Evolutionary conservation across 176 grass and related monocot species (phyloP), one percentile per base, ranked within the genome.

Genomic region (Themeda triandra): DNA sequence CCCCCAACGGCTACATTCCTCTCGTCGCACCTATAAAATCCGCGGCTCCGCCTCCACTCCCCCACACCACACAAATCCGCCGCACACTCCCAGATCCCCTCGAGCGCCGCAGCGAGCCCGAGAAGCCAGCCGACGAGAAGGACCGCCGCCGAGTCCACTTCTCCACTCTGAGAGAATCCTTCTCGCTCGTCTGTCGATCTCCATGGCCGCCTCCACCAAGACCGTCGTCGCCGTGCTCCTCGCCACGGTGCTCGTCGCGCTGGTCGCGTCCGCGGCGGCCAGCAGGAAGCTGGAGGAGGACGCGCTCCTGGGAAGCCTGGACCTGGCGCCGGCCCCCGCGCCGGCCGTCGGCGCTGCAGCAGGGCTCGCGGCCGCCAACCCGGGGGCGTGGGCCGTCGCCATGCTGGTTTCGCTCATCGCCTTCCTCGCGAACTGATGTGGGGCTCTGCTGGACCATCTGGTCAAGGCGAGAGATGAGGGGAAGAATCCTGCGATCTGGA

Each of bases 1-100:
- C 23, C 6, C 28, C 75, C 75, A 94, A 97, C 92, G 95, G 90
- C 88, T 94, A 84, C 71, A 68, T 76, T 32, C 45, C 67, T 2
- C 39, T 10, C n/a, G 14, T 4, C 30, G 3, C 19, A n/a, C 41
- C 76, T 88, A 90, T 89, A 92, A 94, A 94, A 87, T 71, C 64
- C 46, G 81, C 58, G 23, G 2, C 33, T 10, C 39, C 51, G 4
- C 13, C 54, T 10, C 29, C 14, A 27, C 0, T n/a, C 11, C 51
- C 23, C 31, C 18, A 35, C 74, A 68, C 53, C 19, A 41, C n/a
- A n/a, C n/a, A n/a, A n/a, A n/a, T n/a, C n/a, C n/a, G n/a, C 39
- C 17, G 28, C 80, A 60, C 28, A 35, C 33, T 13, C 63, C 15
- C 15, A 27, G 54, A 24, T 10, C 28, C 41, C 11, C 78, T 23